These are phyloP conservation scores for Solanum phureja DNA, from an alignment of 257 asterid species.

Conservation along the genomic window DNA sequence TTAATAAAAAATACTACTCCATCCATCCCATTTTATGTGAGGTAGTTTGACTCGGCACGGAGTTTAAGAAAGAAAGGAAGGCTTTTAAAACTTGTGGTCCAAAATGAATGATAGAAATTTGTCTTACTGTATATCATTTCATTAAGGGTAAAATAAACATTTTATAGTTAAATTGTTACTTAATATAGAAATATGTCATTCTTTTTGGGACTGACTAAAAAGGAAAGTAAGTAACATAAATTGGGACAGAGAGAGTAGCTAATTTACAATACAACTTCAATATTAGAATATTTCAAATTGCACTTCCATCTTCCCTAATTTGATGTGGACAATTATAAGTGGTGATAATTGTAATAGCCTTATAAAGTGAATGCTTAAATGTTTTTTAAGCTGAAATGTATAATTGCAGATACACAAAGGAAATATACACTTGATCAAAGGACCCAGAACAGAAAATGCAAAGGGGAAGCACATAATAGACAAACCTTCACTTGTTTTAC, in stretches of 20 bases:
- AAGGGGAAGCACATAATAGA: not conserved
- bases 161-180: no score
- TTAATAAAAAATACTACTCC: not conserved
- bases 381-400: not conserved
- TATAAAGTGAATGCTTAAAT: not conserved
- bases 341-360: not conserved
- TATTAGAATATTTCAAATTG: not conserved
- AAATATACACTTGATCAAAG: not conserved
- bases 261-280: not conserved
- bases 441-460: not conserved
- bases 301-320: not conserved
- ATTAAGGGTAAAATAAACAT: no score
- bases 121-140: no score
- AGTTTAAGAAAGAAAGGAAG: no score
- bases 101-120: no score
- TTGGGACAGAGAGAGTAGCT: no score
- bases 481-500: conserved; percentile 31
- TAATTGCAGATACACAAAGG: not conserved
- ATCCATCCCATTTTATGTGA: no score
- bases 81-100: no score
- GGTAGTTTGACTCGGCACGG: no score
- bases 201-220: no score
- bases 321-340: not conserved
- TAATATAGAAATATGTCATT: no score
- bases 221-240: no score